phyloP scores from a whole-genome alignment of 257 asterid species.

The Jasminum sambac region DNA sequence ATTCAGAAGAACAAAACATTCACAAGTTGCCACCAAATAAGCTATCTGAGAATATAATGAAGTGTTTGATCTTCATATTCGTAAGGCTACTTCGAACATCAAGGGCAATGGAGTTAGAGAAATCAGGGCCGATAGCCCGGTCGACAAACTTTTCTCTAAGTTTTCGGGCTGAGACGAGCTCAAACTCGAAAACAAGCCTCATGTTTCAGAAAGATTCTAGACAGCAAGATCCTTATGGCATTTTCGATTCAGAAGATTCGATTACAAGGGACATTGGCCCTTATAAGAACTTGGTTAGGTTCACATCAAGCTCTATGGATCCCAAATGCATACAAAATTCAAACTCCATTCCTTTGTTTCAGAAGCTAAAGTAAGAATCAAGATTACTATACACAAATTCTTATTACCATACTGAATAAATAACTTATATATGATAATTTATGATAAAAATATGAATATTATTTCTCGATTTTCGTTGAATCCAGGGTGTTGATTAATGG shows the following conservation, averaged over 20 bases:
- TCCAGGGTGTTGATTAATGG: conserved; percentile 61
- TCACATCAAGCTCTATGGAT: conserved; percentile 67
- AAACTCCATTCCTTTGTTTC: conserved; percentile 57
- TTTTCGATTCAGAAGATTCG: conserved; percentile 69
- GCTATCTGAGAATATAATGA: conserved; percentile 83
- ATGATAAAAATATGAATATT: not conserved
- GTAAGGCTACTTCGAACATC: conserved; percentile 77
- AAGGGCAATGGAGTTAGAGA: conserved; percentile 75
- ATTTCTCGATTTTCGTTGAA: not conserved
- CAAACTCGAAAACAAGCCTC: conserved; percentile 36
- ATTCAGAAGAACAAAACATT: conserved; percentile 60
- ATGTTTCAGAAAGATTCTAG: conserved; percentile 61
- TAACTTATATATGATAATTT: not conserved
- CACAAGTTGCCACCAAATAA: conserved; percentile 82
- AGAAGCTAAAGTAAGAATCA: conserved; percentile 63
- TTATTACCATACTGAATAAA: not conserved
- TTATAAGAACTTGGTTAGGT: conserved; percentile 72
- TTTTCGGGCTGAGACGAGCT: conserved; percentile 67
- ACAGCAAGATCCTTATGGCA: conserved; percentile 92
- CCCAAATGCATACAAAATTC: conserved; percentile 66
- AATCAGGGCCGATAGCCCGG: conserved; percentile 65
- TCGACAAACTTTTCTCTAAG: conserved; percentile 64
- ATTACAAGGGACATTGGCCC: conserved; percentile 76
- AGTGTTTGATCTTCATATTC: conserved; percentile 68
- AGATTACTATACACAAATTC: not conserved